Conservation (phyloP, 2,329 filamentous ascomycete species). For the Xylaria polymorpha region DNA sequence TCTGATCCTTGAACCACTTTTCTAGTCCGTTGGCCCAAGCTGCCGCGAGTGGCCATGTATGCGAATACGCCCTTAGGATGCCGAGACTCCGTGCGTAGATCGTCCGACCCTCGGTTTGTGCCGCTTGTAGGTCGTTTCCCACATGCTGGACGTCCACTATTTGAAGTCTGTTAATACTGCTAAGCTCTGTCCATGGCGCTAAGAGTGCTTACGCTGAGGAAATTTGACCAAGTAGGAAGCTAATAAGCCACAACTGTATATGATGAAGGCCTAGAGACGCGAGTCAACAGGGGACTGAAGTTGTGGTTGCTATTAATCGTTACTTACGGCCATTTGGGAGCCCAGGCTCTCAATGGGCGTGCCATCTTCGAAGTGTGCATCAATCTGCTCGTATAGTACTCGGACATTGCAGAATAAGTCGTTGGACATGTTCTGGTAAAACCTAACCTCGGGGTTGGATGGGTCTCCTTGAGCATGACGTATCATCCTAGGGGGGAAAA, state of each 20-base stretch:
- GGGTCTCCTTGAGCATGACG: constrained; percentile 55
- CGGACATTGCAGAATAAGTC: constrained; percentile 63
- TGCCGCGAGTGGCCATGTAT: constrained; percentile 64
- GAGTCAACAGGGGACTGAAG: constrained; percentile 24
- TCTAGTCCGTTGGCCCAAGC: constrained; percentile 64
- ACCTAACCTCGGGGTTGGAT: constrained; percentile 48
- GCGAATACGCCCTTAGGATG: constrained; percentile 61
- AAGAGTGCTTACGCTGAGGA: constrained; percentile 56
- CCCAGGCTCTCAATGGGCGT: constrained; percentile 62
- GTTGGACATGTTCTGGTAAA: constrained; percentile 58
- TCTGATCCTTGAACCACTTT: constrained; percentile 59
- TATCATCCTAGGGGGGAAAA: constrained; percentile 54
- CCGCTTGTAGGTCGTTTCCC: constrained; percentile 53
- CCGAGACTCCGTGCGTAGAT: constrained; percentile 60
- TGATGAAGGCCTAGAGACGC: constrained; percentile 58
- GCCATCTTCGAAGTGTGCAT: constrained; percentile 61
- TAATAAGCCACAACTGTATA: constrained; percentile 66
- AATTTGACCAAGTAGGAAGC: constrained; percentile 65
- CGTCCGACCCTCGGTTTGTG: constrained; percentile 55
- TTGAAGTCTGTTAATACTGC: constrained; percentile 27
- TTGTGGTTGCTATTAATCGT: not conserved
- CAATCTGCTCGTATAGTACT: constrained; percentile 61
- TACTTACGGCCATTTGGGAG: constrained; percentile 63
- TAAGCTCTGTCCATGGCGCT: not conserved
- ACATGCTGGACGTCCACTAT: constrained; percentile 46